Evolutionary conservation across 108 stramenopile species (phyloP).

Genomic region (Cyclotella kingstonii): DNA sequence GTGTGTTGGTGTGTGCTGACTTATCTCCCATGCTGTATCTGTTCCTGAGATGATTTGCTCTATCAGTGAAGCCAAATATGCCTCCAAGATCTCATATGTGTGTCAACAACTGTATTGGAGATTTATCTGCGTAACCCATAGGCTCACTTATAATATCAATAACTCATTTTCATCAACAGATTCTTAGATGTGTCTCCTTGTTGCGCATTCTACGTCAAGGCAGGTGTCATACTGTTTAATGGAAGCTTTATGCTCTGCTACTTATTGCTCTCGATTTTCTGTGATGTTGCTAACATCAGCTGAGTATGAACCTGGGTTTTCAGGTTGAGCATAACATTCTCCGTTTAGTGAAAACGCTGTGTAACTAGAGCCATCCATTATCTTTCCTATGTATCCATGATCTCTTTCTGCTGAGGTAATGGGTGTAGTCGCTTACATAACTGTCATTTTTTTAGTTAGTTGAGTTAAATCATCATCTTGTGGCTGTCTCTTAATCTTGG

Average conservation of each 20-base stretch:
- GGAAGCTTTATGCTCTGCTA: too few relatives aligned
- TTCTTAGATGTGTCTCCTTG: background rate
- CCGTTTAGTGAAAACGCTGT: background rate
- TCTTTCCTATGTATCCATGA: background rate
- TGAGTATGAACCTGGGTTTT: background rate
- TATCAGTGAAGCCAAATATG: background rate
- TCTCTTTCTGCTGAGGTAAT: too few relatives aligned
- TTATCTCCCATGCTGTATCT: background rate
- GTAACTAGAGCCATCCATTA: background rate
- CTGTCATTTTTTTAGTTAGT: background rate
- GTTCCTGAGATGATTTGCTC: background rate
- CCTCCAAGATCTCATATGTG: background rate
- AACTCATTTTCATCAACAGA: background rate
- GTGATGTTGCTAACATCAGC: background rate
- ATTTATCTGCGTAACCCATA: background rate
- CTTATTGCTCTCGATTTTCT: too few relatives aligned
- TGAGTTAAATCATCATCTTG: background rate
- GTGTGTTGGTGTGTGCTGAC: background rate
- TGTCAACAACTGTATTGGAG: background rate
- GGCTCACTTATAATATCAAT: too few relatives aligned
- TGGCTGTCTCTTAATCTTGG: background rate
- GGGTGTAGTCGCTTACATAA: background rate
- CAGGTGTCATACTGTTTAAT: background rate
- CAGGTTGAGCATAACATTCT: background rate
- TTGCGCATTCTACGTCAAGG: background rate